Base-by-base conservation (phyloP, 805 yeast species). In the Schizosaccharomyces osmophilus region DNA sequence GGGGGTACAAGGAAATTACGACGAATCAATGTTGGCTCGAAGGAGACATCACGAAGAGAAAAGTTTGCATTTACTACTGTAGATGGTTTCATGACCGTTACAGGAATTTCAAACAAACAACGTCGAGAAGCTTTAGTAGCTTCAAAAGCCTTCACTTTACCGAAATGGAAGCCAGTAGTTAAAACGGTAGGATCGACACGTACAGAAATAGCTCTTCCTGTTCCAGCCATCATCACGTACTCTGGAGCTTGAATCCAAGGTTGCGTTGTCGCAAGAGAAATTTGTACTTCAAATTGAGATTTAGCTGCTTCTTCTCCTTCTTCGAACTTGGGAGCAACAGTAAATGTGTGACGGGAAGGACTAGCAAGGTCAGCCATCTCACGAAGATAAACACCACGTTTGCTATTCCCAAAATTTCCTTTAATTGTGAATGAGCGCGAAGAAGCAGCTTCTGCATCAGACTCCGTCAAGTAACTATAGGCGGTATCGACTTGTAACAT, bases 361-460 rank as follows among this genome's bases (percentile, higher is more conserved):
- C 17, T 22, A 26, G 19, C 29, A 59, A 41, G 29, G 5, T 59
- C 61, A n/a, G 43, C 22, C 9, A 24, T 9, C 5, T 59, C 39
- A 17, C 61, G 48, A 15, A 59, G 55, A 31, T 59, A 59, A 24
- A 59, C 22, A 45, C 61, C 61, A 42, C 61, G 61, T 19, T 26
- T 42, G 22, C n/a, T 36, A 59, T 31, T 43, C 5, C 60, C 48
- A 9, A 26, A 3, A 19, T 22, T 24, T 26, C 60, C 48, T 19
- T 26, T 19, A 11, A 36, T n/a, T 9, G 39, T 57, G 36, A 62
- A 61, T 15, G n/a, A 61, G 22, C 39, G 29, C 4, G 31, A 39
- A 11, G 26, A 19, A 41, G 31, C 45, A 57, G 19, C 17, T 57
- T 26, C 22, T 1, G 19, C 43, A 26, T 41, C 39, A 13, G 48